These are phyloP conservation scores for Pseudisothecium myosuroides DNA, from an alignment of 225 moss, liverwort and hornwort species.

Conservation along the genomic window DNA sequence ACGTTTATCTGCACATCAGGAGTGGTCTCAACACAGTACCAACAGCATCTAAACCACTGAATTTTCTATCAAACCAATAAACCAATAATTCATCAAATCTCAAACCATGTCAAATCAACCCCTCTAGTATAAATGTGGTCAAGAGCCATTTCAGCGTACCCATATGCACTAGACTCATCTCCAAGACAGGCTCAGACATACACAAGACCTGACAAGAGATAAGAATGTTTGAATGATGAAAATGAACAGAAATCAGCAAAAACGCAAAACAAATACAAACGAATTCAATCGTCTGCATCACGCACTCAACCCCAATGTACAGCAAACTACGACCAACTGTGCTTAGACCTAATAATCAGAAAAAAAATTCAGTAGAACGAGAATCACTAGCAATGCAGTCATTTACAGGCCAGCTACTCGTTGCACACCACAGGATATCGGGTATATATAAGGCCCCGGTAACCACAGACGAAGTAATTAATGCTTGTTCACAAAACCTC, in stretches of 20 bases:
- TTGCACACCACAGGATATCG: neutral
- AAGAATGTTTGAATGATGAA: neutral
- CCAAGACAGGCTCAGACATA: neutral
- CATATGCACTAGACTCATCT: neutral
- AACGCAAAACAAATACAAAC: neutral
- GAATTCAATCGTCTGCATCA: neutral
- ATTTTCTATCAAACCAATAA: neutral
- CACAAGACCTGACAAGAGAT: neutral
- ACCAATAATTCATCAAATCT: neutral
- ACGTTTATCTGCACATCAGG: constrained; percentile 25
- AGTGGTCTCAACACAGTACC: neutral
- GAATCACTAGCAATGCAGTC: too few species aligned
- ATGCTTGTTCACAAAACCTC: neutral
- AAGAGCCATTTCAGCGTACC: neutral
- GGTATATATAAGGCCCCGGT: neutral
- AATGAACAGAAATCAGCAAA: neutral
- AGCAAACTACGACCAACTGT: neutral
- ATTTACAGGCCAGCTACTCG: neutral
- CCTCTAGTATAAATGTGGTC: neutral
- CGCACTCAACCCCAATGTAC: neutral
- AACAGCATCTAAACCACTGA: neutral
- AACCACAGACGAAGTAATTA: neutral
- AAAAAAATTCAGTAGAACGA: neutral
- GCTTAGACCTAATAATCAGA: neutral
- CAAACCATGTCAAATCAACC: neutral